Base-by-base conservation (phyloP, 768 basidiomycete genomes). In the Amyloporia xantha region DNA sequence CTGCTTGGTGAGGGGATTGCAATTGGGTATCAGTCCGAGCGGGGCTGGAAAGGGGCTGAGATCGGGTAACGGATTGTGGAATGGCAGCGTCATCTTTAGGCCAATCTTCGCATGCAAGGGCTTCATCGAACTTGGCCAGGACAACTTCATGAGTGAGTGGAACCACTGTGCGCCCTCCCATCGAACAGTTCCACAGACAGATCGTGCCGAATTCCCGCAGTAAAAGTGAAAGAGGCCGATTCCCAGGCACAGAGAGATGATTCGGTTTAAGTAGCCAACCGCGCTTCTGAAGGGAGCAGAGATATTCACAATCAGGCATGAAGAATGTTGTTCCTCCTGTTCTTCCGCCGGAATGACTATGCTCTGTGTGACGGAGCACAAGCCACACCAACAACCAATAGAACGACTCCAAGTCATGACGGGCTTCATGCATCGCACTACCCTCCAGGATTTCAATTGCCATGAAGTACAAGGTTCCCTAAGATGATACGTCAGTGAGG, bases 341-440 rank as follows among this genome's bases (percentile, higher is more conserved):
- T 15, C 30, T 33, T 7, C 41, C 41, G 6, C 12, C 20, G 11
- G 41, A 9, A n/a, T 41, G 37, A 5, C 23, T 26, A 26, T 47
- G 41, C 1, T 33, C 20, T 2, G 50, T 49, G 39, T 51, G 50
- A 4, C 47, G 50, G 1, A 54, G 41, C 10, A 51, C 33, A 15
- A 51, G 19, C 49, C 49, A 54, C 2, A 54, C 9, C 2, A 52
- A n/a, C 27, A 52, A 21, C 50, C 50, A 52, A 19, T 52, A 52
- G 50, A 52, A 52, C 1, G 50, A 52, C 20, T 52, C 50, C 27
- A 52, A 39, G 33, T 50, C 49, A 38, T 50, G 49, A 13, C 33
- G 17, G 3, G 28, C 44, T 17, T 35, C 30, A 21, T 48, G 47
- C 11, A 25, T 35, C n/a, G 37, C 15, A 5, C 13, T 23, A 33